Evolutionary conservation across 2,329 filamentous ascomycete genomes (phyloP).

Genomic region (Trichoderma pleuroti): DNA sequence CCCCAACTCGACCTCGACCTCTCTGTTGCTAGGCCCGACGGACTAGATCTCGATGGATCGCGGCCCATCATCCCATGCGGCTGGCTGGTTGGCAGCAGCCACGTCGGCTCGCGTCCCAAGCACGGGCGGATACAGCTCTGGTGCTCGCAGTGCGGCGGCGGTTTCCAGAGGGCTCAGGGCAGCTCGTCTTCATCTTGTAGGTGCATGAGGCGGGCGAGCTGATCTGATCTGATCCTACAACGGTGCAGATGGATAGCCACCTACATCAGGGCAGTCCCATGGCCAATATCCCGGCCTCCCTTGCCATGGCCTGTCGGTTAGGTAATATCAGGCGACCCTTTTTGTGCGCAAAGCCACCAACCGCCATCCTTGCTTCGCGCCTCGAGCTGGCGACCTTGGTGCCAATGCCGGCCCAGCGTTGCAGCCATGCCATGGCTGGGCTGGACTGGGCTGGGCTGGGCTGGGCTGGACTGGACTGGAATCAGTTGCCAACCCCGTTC

Average conservation of each 20-base stretch:
- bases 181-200: neutral
- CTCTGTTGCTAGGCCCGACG: neutral
- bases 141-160: neutral
- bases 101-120: neutral
- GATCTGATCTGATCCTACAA: constrained; percentile 10
- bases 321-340: neutral
- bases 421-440: neutral
- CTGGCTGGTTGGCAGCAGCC: neutral
- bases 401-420: neutral
- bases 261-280: neutral
- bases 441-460: neutral
- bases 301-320: neutral
- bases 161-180: neutral
- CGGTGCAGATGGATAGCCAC: constrained; percentile 10
- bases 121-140: neutral
- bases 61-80: neutral
- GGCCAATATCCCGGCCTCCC: neutral
- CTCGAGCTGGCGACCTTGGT: neutral
- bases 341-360: constrained; percentile 11
- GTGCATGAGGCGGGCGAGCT: neutral
- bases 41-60: neutral
- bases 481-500: neutral
- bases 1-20: neutral
- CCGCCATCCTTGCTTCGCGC: constrained; percentile 11
- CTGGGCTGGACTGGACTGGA: neutral